Evolutionary conservation across 2,329 filamentous ascomycete genomes (phyloP).

Genomic region (Curvularia verruculosa): DNA sequence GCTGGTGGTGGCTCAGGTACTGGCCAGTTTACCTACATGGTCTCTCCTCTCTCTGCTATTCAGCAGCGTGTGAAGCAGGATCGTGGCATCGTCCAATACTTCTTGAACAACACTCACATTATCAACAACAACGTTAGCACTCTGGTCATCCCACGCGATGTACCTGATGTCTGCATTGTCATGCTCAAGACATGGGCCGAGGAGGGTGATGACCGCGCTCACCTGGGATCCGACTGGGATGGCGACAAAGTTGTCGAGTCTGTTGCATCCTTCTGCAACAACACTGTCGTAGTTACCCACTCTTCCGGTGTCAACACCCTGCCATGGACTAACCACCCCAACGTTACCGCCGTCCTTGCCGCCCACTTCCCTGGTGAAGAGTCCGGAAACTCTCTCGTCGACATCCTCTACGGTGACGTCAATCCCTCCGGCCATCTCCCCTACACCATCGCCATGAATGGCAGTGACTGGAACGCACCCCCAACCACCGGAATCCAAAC

Average conservation of each 20-base stretch:
- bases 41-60: slow-evolving; percentile 52
- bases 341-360: slow-evolving; percentile 52
- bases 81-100: slow-evolving; percentile 53
- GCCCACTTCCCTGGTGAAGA: slow-evolving; percentile 53
- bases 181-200: slow-evolving; percentile 63
- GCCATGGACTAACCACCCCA: slow-evolving; percentile 51
- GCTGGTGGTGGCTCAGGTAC: slow-evolving; percentile 53
- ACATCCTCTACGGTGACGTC: slow-evolving; percentile 71
- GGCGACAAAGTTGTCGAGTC: slow-evolving; percentile 50
- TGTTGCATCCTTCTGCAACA: slow-evolving; percentile 55
- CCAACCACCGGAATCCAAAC: slow-evolving; percentile 50
- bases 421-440: slow-evolving; percentile 82
- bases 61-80: slow-evolving; percentile 38
- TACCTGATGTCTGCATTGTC: slow-evolving; percentile 60
- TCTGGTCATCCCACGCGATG: slow-evolving; percentile 37
- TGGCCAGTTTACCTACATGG: slow-evolving; percentile 50
- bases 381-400: slow-evolving; percentile 49
- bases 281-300: slow-evolving; percentile 59
- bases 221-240: slow-evolving; percentile 53
- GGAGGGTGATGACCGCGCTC: slow-evolving; percentile 53
- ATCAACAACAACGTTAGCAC: slow-evolving; percentile 37
- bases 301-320: slow-evolving; percentile 52
- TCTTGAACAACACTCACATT: slow-evolving; percentile 53
- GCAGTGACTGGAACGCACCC: slow-evolving; percentile 68
- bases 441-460: slow-evolving; percentile 78